Base-by-base conservation (phyloP, 2,329 filamentous ascomycete genomes). In the Colletotrichum liaoningense region DNA sequence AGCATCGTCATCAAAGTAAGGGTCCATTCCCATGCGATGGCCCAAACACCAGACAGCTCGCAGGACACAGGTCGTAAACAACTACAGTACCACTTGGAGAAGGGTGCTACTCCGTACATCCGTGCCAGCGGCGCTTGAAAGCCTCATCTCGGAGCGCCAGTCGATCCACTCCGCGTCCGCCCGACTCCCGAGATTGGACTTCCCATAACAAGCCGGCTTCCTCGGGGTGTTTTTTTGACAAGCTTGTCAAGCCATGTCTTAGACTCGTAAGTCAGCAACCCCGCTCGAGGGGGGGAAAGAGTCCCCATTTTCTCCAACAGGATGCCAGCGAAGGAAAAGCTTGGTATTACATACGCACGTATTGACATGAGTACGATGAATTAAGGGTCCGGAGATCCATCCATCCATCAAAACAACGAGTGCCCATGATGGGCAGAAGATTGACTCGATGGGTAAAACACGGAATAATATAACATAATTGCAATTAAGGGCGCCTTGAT, bases 371-470 rank as follows among this genome's bases (percentile, higher is more conserved):
- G 46, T 65, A 24, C 49, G 56, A 57, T 26, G 69, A 49, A 62
- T 68, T 28, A 46, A 63, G 64, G 69, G 57, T 72, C 63, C 56
- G 19, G 19, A 55, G 33, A 60, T 24, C 60, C 60, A 54, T 65
- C 38, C 60, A 54, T 65, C 38, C 30, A 22, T 9, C 6, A 30
- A 55, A 67, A 30, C 8, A 60, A 55, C 55, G 55, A 26, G 22
- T 22, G 42, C 55, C 63, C 59, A 24, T 65, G 35, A 69, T 22
- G 52, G 42, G 60, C 67, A 33, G 33, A 49, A 26, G 26, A 6
- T 16, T 26, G 52, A 19, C 11, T 16, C 26, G 52, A 16, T 3
- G 54, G 54, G 46, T 22, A 49, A 38, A 16, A 46, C 6, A 33
- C 11, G 16, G 26, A 30, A 46, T 24, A 26, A 52, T 33, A 60